phyloP scores from a whole-genome alignment of 108 stramenopile genomes.

The Craspedostauros australis region DNA sequence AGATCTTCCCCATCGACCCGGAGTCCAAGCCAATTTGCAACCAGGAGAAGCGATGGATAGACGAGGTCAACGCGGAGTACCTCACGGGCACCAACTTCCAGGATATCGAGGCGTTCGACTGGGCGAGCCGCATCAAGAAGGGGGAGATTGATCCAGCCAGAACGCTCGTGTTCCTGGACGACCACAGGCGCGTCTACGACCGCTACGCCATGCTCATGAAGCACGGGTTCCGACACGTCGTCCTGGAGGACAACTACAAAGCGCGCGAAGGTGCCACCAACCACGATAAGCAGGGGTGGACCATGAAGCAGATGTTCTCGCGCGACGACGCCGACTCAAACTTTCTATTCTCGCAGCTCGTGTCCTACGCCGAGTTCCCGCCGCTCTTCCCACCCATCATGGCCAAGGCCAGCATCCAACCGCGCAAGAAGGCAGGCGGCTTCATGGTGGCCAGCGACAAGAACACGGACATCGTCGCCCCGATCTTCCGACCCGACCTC shows the following conservation, averaged over 20 bases:
- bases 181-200: constrained; percentile 6
- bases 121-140: background rate
- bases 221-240: constrained; percentile 19
- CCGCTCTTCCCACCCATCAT: constrained; percentile 14
- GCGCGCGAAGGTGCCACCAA: constrained; percentile 14
- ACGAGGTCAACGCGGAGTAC: constrained; percentile 2
- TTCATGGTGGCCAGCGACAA: constrained; percentile 8
- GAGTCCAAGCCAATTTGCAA: constrained; percentile 17
- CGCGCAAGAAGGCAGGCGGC: constrained; percentile 1
- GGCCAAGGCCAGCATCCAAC: no score
- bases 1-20: constrained; percentile 17
- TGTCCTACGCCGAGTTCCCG: constrained; percentile 15
- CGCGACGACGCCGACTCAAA: constrained; percentile 2
- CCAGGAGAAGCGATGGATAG: constrained; percentile 21
- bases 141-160: constrained; percentile 9
- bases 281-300: constrained; percentile 12
- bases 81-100: constrained; percentile 12
- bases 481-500: constrained; percentile 15
- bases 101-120: constrained; percentile 16
- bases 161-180: constrained; percentile 25
- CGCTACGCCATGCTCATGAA: constrained; percentile 6
- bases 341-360: background rate
- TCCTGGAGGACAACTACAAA: constrained; percentile 33
- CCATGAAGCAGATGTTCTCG: constrained; percentile 17
- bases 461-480: constrained; percentile 3